phyloP scores from a whole-genome alignment of 345 rosid species.

The Cochlearia excelsa region DNA sequence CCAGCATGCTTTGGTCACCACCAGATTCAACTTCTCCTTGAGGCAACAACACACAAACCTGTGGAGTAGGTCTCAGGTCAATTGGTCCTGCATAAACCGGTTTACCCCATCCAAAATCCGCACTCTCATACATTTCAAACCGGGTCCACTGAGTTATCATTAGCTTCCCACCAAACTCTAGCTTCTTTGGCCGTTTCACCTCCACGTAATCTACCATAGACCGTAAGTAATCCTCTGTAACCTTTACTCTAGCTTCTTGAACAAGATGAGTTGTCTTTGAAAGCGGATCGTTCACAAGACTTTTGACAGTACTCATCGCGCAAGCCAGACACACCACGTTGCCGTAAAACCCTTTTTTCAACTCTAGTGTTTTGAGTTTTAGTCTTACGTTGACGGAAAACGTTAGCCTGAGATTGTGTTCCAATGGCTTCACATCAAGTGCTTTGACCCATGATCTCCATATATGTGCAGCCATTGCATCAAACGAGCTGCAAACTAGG shows the following conservation, averaged over 20 bases:
- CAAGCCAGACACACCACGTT: slow-evolving; percentile 83
- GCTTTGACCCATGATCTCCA: slow-evolving; percentile 97
- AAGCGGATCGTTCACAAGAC: slow-evolving; percentile 49
- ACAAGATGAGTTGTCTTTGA: slow-evolving; percentile 53
- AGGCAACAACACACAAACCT: slow-evolving; percentile 81
- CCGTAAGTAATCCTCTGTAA: slow-evolving; percentile 72
- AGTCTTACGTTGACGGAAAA: slow-evolving; percentile 78
- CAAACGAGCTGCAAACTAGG: slow-evolving; percentile 60
- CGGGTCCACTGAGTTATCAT: slow-evolving; percentile 94
- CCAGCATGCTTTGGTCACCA: slow-evolving; percentile 50
- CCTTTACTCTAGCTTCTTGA: slow-evolving; percentile 54
- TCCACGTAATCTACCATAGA: slow-evolving; percentile 71
- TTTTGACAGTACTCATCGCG: slow-evolving; percentile 55
- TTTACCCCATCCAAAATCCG: slow-evolving; percentile 92
- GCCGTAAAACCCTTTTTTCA: slow-evolving; percentile 74
- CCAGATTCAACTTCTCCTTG: slow-evolving; percentile 51
- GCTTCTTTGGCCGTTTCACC: slow-evolving; percentile 60
- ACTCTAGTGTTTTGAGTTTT: slow-evolving; percentile 53
- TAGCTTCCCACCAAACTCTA: slow-evolving; percentile 86
- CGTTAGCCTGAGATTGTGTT: slow-evolving; percentile 71
- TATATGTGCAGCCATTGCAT: slow-evolving; percentile 84
- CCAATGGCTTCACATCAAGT: slow-evolving; percentile 64
- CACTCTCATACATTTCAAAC: slow-evolving; percentile 69
- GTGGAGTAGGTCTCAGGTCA: slow-evolving; percentile 89
- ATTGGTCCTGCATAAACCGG: slow-evolving; percentile 80